These are phyloP conservation scores for Xerocomellus intermedius DNA, from an alignment of 768 basidiomycete species.

Conservation along the genomic window DNA sequence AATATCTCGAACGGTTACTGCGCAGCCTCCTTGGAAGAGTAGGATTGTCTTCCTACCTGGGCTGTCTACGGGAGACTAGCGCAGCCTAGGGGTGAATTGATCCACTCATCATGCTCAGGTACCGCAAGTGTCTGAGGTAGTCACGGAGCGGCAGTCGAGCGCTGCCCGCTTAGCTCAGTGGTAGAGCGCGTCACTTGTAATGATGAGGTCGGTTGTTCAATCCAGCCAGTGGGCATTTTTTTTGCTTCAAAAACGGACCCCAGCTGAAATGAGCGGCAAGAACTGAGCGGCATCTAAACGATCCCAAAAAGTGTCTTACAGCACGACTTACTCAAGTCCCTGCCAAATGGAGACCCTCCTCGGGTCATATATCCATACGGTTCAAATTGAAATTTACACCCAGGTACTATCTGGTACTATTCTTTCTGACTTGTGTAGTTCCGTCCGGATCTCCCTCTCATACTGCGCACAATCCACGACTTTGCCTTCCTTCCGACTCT, in stretches of 20 bases:
- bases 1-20: too few relatives aligned
- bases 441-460: constrained; percentile 49
- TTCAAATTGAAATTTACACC: background rate
- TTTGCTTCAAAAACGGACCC: background rate
- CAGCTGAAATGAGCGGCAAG: too few relatives aligned
- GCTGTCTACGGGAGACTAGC: too few relatives aligned
- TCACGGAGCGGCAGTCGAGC: fast-evolving
- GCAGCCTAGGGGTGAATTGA: too few relatives aligned
- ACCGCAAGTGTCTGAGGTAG: background rate
- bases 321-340: too few relatives aligned
- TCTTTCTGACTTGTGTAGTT: constrained; percentile 19
- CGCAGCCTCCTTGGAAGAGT: too few relatives aligned
- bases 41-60: too few relatives aligned
- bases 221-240: constrained; percentile 41
- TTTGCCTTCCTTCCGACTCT: constrained; percentile 63
- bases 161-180: constrained; percentile 44
- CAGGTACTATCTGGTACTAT: too few relatives aligned
- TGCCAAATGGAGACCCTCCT: too few relatives aligned
- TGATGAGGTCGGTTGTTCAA: constrained; percentile 48
- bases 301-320: too few relatives aligned
- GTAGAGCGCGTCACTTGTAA: constrained; percentile 46
- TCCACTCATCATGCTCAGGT: too few relatives aligned
- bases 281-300: too few relatives aligned
- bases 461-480: constrained; percentile 72
- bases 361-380: background rate